Evolutionary conservation across 768 basidiomycete species (phyloP).

Genomic region (Daedalea quercina): DNA sequence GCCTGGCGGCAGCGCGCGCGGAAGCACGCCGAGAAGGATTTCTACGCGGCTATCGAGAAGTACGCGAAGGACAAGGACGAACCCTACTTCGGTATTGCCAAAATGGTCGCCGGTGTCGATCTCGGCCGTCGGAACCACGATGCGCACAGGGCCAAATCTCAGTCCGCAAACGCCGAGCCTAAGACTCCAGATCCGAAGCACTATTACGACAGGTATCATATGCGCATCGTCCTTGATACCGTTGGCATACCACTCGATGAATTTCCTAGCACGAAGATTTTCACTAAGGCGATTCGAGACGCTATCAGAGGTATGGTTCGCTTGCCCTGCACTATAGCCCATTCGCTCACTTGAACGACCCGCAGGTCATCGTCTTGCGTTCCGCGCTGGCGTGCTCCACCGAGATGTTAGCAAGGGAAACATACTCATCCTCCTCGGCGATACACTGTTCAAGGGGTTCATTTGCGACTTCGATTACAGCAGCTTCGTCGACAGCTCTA

Average conservation of each 20-base stretch:
- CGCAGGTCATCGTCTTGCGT: background rate
- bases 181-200: too few relatives aligned
- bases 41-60: too few relatives aligned
- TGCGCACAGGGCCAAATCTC: too few relatives aligned
- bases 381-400: conserved; percentile 2
- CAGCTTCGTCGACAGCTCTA: background rate
- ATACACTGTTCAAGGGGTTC: conserved; percentile 1
- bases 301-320: background rate
- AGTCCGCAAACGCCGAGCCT: too few relatives aligned
- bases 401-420: conserved; percentile 13
- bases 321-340: too few relatives aligned
- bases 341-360: too few relatives aligned
- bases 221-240: conserved; percentile 7
- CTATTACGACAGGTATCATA: conserved; percentile 3
- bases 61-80: too few relatives aligned
- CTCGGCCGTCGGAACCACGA: too few relatives aligned
- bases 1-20: too few relatives aligned
- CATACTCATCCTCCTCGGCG: conserved; percentile 1
- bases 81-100: too few relatives aligned
- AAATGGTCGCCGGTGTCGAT: too few relatives aligned
- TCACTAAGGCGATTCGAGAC: conserved; percentile 4
- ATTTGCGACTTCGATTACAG: conserved; percentile 13
- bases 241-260: conserved; percentile 3
- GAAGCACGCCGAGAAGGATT: too few relatives aligned
- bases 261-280: conserved; percentile 3